These are phyloP conservation scores for Kalanchoe fedtschenkoi DNA, from an alignment of 164 flowering plant species.

Conservation along the genomic window DNA sequence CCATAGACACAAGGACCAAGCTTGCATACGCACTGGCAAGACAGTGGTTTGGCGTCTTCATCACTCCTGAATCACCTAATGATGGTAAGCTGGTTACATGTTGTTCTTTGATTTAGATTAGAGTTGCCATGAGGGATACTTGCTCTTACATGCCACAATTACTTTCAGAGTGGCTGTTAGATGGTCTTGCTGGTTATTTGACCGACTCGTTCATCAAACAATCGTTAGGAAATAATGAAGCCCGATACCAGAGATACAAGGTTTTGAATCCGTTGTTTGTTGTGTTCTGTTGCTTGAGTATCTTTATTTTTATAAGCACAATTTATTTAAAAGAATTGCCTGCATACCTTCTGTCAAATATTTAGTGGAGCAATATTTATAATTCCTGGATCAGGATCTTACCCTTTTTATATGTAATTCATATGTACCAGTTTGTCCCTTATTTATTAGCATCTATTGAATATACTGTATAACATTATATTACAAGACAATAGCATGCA, in stretches of 20 bases:
- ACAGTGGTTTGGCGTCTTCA: conserved; percentile 97
- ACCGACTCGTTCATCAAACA: conserved; percentile 71
- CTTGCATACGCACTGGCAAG: conserved; percentile 90
- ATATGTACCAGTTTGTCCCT: not conserved
- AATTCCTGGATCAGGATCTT: too few relatives aligned
- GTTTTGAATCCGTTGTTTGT: conserved; percentile 24
- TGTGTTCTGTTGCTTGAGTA: not conserved
- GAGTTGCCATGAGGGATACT: not conserved
- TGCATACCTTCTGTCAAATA: too few relatives aligned
- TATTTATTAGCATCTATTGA: not conserved
- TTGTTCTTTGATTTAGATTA: not conserved
- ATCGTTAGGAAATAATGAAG: conserved; percentile 92
- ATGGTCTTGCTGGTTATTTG: conserved; percentile 90
- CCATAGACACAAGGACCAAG: conserved; percentile 78
- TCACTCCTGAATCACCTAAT: conserved; percentile 68
- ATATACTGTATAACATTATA: not conserved
- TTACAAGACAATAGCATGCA: not conserved
- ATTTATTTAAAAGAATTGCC: too few relatives aligned
- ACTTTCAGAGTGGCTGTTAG: conserved; percentile 79
- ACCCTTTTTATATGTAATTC: not conserved
- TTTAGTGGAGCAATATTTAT: too few relatives aligned
- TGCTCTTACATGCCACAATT: conserved; percentile 10
- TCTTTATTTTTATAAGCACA: not conserved
- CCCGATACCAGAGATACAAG: conserved; percentile 87
- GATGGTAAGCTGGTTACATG: conserved; percentile 51